phyloP scores from a whole-genome alignment of 495 filamentous ascomycete species.

The Neurospora discreta region DNA sequence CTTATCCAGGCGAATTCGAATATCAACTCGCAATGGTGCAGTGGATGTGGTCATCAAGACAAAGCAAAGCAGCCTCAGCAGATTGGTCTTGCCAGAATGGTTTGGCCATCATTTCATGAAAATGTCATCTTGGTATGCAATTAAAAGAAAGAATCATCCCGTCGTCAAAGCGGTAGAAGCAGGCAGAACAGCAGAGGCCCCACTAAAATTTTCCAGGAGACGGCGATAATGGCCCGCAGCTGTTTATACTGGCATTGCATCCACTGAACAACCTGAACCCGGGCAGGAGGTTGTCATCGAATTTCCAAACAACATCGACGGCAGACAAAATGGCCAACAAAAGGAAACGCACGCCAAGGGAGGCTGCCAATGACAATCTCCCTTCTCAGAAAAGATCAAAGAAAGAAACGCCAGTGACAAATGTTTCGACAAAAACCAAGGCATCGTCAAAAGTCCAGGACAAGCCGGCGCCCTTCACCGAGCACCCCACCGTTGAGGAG shows the following conservation, averaged over 20 bases:
- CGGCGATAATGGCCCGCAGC: background rate
- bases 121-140: background rate
- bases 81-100: background rate
- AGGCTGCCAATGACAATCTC: constrained; percentile 19
- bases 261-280: background rate
- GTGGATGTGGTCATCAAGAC: background rate
- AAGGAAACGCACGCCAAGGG: constrained; percentile 32
- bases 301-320: background rate
- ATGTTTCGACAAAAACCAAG: constrained; percentile 7
- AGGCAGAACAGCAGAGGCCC: background rate
- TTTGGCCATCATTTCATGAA: background rate
- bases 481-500: constrained; percentile 29
- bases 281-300: background rate
- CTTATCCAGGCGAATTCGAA: background rate
- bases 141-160: background rate
- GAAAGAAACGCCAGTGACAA: constrained; percentile 15
- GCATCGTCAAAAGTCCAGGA: constrained; percentile 1
- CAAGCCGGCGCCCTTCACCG: constrained; percentile 29
- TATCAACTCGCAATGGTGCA: background rate
- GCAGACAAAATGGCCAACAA: constrained; percentile 26
- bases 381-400: constrained; percentile 34
- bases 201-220: background rate
- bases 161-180: background rate
- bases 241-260: background rate
- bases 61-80: background rate